Evolutionary conservation across 148 eudicot genomes (phyloP).

Genomic region (Silene latifolia): DNA sequence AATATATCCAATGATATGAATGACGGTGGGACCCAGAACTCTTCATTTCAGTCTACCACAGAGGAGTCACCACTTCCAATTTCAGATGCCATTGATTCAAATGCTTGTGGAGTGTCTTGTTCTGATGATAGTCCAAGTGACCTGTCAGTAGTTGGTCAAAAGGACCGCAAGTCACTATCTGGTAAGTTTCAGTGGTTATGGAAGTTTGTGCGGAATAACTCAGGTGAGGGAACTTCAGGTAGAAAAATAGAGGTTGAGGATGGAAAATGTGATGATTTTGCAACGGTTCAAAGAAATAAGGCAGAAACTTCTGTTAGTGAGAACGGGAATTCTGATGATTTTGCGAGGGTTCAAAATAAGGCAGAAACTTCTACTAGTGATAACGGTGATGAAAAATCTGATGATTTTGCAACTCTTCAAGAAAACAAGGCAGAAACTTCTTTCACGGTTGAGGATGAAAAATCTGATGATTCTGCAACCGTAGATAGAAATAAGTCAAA

Average conservation of each 20-base stretch:
- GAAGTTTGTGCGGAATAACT: conserved; percentile 49
- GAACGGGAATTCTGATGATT: neutral
- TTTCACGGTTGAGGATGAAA: conserved; percentile 28
- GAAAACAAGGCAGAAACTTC: neutral
- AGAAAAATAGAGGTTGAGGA: conserved; percentile 2
- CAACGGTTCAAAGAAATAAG: conserved; percentile 24
- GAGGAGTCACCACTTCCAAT: conserved; percentile 28
- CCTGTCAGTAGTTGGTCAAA: conserved; percentile 20
- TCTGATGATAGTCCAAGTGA: conserved; percentile 23
- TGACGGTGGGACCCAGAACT: conserved; percentile 29
- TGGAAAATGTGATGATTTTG: conserved; percentile 18
- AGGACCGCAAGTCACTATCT: conserved; percentile 41
- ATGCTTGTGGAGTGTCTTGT: conserved; percentile 12
- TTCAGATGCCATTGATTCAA: conserved; percentile 18
- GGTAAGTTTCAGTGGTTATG: conserved; percentile 82
- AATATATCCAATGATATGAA: conserved; percentile 40
- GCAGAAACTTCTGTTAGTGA: conserved; percentile 31
- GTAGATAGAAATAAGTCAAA: too few relatives aligned
- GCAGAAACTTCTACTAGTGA: neutral
- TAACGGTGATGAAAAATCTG: neutral
- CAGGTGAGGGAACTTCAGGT: conserved; percentile 9
- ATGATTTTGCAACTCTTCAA: neutral
- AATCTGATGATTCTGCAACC: conserved; percentile 12
- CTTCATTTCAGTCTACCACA: conserved; percentile 24
- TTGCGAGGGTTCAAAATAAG: neutral